Base-by-base conservation (phyloP, 2,329 filamentous ascomycete genomes). In the Zarea fungicola region DNA sequence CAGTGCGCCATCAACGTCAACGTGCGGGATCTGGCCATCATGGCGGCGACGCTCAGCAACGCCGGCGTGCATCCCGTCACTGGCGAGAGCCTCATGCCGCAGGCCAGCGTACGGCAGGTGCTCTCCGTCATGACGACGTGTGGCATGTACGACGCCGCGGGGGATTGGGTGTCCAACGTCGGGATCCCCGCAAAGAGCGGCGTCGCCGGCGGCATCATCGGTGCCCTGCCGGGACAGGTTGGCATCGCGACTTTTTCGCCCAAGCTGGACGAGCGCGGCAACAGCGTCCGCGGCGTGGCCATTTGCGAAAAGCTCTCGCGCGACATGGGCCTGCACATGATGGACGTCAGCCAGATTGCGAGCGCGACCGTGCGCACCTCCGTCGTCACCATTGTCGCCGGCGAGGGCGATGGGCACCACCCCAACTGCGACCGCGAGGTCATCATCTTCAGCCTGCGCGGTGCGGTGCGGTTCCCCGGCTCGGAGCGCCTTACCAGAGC, bases 91-190 rank as follows among this genome's bases (percentile, higher is more conserved):
- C 62, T 69, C 11, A 69, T 70, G 10, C 63, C 66, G 0, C 63
- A 65, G 4, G 52, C 54, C 3, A 68, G 63, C 42, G 66, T 69
- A 1, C 62, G 67, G 7, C 67, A 70, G 37, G 65, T 70, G 1
- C 57, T 70, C 3, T 69, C 67, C 8, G 62, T 70, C 48, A 70
- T 70, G 66, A 69, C 67, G 1, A 70, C 67, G 1, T 70, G 67
- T 36, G 66, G 67, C 25, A 70, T 69, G 66, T 70, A 70, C 54
- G 60, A 68, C 53, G 63, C 65, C n/a, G 65, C 66, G 0, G 66
- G 66, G 5, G 63, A 67, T 42, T 69, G 66, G 66, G 62, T 69
- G 2, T 66, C 65, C 6, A 63, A 59, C 19, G 62, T 69, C 6
- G 66, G 66, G 3, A 67, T 69, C 25, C 66, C 65, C 0, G 66